Evolutionary conservation across 2,329 filamentous ascomycete genomes (phyloP), one percentile per base, ranked within the genome.

Genomic region (Magnaporthiopsis rhizophila): DNA sequence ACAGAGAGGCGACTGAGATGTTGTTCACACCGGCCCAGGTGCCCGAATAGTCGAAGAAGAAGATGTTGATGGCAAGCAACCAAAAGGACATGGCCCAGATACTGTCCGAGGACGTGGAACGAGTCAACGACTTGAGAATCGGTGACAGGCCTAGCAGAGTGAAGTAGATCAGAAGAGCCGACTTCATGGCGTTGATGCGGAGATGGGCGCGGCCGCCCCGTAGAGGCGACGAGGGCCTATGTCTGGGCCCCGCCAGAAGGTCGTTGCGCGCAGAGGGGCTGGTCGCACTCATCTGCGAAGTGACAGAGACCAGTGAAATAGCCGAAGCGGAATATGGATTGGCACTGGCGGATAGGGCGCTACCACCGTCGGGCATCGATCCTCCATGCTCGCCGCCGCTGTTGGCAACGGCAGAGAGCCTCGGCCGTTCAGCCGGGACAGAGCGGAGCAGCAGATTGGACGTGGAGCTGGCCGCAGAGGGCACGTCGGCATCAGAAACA

Each of bases 31-130:
- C 80, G 75, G 86, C 77, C 79, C 81, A 57, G 45, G 85, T 84
- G 57, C 90, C 89, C 13, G 91, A 91, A 75, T 99, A 99, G 80
- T 99, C 95, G 73, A 97, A 98, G 74, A 96, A 97, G 77, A 97
- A 96, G 67, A 98, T 92, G 75, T 99, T 99, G 77, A 97, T 94
- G 71, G 90, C 86, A 67, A 99, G 86, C 59, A 99, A 83, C 87
- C 92, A 95, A 72, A 91, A 93, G 62, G 91, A 95, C 80, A 99
- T 90, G 65, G 95, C 92, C 95, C 95, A 99, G 74, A 99, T 99
- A 58, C 90, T 95, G 81, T 99, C 95, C 64, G 86, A 90, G 9
- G 91, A 94, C 5, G 94, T 98, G 6, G 93, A 97, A 62, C 85
- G 86, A 0, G 95, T 99, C n/a, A 99, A 84, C 1, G 93, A 97